Evolutionary conservation across 2,329 filamentous ascomycete species (phyloP), one percentile per base, ranked within the genome.

Genomic region (Aspergillus sp.): DNA sequence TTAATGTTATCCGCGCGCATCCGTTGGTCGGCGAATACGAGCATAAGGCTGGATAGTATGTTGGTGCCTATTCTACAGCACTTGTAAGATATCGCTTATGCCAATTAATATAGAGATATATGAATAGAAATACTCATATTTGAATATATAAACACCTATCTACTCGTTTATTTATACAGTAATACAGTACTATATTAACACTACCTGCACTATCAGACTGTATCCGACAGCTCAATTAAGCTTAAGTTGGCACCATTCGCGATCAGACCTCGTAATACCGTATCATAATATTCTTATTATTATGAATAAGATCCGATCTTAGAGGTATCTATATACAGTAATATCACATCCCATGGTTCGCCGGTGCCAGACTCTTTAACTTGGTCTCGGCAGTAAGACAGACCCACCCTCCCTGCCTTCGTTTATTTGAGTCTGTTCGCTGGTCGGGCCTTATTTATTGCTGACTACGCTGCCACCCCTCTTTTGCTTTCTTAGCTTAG

Each of bases 341-440:
- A 17, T n/a, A 35, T 35, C 33, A 35, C 15, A n/a, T 17, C 17
- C 37, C 37, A 39, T 39, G 17, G 37, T 39, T 39, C 38, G 42
- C 35, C 47, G 44, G 25, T 37, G 46, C 58, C 59, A 60, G 60
- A 22, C 20, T 22, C 53, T 60, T 60, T 58, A 52, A 32, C 55
- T 56, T 49, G 48, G 52, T 56, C 53, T 54, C 51, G 35, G 44
- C 35, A 39, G 22, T 46, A 38, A 46, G 37, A 46, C 47, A 49
- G 47, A 42, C 49, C 33, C 17, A 43, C 22, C 9, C 12, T 41
- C 38, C 38, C 38, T 23, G 20, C 19, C 35, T 19, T 38, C 19
- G n/a, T 38, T 38, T 38, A 38, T 38, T 38, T 38, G n/a, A 38
- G n/a, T 38, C 19, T 38, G 19, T 38, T 51, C n/a, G 25, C 25